Percentiles rank a stretch among this genome's conserved stretches.
Evolutionary conservation across 345 rosid genomes (phyloP).

Genomic region (Sonneratia caseolaris): DNA sequence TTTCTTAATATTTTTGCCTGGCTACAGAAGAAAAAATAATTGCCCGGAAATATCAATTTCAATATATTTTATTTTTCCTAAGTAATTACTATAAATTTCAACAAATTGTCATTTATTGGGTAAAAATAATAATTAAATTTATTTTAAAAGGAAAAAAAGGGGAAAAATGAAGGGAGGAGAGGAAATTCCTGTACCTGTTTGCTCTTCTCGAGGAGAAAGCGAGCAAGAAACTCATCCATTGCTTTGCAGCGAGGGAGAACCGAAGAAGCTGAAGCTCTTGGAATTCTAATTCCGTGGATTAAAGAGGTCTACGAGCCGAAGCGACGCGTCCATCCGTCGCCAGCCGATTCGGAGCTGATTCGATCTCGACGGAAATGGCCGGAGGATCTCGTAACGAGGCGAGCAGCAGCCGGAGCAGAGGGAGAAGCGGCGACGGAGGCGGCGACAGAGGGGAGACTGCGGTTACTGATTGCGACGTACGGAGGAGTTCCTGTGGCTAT

Average conservation of each 20-base stretch:
- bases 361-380: slow-evolving; percentile 25
- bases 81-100: no score
- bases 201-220: background rate
- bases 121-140: no score
- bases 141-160: no score
- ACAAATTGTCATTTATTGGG: no score
- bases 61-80: no score
- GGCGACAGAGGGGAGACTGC: slow-evolving; percentile 40
- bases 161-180: no score
- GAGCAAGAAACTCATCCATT: background rate
- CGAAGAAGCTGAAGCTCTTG: background rate
- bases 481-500: slow-evolving; percentile 54
- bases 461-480: slow-evolving; percentile 46
- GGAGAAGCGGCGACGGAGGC: slow-evolving; percentile 8
- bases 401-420: slow-evolving; percentile 44
- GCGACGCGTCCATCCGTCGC: background rate
- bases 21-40: no score
- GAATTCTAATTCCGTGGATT: background rate
- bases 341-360: background rate
- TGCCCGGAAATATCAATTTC: no score
- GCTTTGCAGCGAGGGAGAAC: background rate
- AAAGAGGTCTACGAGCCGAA: background rate
- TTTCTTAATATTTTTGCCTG: no score
- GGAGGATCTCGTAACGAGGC: slow-evolving; percentile 45
- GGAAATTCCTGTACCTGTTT: no score